Base-by-base conservation (phyloP, 352 stramenopile genomes). In the Achlya hypogyna region DNA sequence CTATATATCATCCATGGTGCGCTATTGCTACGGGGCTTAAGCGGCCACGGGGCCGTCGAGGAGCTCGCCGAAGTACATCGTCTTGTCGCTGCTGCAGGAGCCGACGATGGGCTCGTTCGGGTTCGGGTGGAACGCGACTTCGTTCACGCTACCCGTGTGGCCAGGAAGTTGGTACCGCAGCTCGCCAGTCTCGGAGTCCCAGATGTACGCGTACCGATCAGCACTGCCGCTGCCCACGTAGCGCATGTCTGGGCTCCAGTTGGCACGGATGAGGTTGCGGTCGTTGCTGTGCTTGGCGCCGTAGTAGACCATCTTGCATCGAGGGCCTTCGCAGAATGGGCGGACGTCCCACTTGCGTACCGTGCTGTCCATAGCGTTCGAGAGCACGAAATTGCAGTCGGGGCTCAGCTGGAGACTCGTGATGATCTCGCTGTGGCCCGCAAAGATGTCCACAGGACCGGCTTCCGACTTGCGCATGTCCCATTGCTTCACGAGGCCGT, bases 351-450 rank as follows among this genome's bases (percentile, higher is more conserved):
- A 98, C 65, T 87, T 88, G 59, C 83, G 78, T 45, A 98, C 69
- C 0, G 84, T 96, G 25, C 78, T 81, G 78, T 98, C 96, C 94
- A 98, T 98, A 16, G 82, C 88, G 73, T 98, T 98, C 22, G 87
- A 96, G 32, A 98, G 80, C 59, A 98, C 69, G 65, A 91, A 89
- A 62, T 82, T 97, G 47, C 91, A 90, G 74, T 98, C 89, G 2
- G 93, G 93, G 77, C 94, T 97, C 3, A 98, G 74, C 69, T 82
- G 81, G n/a, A 98, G 74, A 65, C 86, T 93, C 31, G 94, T 98
- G 32, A 98, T 86, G 49, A 96, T 98, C 72, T 98, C 91, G 29
- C 54, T 75, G 69, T 98, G 96, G 29, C 91, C 93, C 51, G 90
- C 86, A 43, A 98, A 78, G 62, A 82, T 78, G 31, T 63, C 69